phyloP scores from a whole-genome alignment of 2,329 filamentous ascomycete species.

The Aureobasidium mangrovei region DNA sequence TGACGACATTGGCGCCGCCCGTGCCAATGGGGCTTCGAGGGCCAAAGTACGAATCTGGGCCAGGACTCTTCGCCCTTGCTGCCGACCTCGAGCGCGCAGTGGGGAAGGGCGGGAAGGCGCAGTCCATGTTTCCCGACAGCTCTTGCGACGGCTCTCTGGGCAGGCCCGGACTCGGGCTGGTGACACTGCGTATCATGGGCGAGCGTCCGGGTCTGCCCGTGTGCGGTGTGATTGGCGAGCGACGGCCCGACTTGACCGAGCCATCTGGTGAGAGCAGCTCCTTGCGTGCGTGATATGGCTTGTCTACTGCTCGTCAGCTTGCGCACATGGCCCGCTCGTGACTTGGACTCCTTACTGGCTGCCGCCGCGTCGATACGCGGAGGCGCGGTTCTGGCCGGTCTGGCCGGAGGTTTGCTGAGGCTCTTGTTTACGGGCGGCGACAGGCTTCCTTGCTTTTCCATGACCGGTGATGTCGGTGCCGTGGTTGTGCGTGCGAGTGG shows the following conservation, averaged over 20 bases:
- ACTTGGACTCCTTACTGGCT: constrained; percentile 39
- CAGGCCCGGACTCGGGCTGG: constrained; percentile 26
- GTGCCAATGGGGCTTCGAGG: constrained; percentile 35
- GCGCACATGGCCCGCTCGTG: neutral
- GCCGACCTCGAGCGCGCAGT: constrained; percentile 21
- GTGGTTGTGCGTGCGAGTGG: neutral
- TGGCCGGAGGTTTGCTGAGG: constrained; percentile 18
- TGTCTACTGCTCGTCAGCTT: constrained; percentile 8
- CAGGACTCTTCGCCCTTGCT: constrained; percentile 19
- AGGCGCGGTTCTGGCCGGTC: constrained; percentile 34
- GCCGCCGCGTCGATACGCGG: constrained; percentile 43
- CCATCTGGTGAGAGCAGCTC: constrained; percentile 18
- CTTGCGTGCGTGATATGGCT: constrained; percentile 6
- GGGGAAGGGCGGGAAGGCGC: constrained; percentile 48
- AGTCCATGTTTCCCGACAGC: constrained; percentile 37
- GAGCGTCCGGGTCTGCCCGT: constrained; percentile 31
- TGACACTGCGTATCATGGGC: constrained; percentile 20
- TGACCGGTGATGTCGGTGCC: constrained; percentile 24
- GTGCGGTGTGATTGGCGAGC: constrained; percentile 41
- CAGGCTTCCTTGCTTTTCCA: constrained; percentile 27
- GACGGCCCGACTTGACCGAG: constrained; percentile 40
- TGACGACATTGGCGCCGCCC: constrained; percentile 38
- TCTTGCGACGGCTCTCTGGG: constrained; percentile 36
- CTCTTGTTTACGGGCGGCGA: constrained; percentile 12
- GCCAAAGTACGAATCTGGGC: constrained; percentile 26